Conservation (phyloP, 2,329 filamentous ascomycete genomes). For the Penicillium sp. region DNA sequence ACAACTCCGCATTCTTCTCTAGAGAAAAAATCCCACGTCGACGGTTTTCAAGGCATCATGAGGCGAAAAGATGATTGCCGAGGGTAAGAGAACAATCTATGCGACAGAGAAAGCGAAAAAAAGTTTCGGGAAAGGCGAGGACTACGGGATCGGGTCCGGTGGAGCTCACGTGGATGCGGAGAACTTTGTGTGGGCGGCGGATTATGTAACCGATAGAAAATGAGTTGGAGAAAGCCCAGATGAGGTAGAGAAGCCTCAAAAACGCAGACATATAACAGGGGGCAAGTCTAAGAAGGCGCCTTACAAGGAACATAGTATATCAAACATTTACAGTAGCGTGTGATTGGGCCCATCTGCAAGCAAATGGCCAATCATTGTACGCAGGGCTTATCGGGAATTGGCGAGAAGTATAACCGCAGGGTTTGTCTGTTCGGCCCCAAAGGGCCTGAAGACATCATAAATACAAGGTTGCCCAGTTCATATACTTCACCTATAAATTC, state of each 20-base stretch:
- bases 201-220: slow-evolving; percentile 20
- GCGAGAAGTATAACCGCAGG: slow-evolving; percentile 1
- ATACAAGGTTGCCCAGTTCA: slow-evolving; percentile 13
- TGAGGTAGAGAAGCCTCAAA: neutral
- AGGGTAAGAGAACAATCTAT: slow-evolving; percentile 16
- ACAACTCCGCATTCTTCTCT: slow-evolving; percentile 23
- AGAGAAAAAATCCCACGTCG: slow-evolving; percentile 4
- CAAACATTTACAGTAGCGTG: neutral
- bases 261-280: neutral
- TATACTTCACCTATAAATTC: slow-evolving; percentile 9
- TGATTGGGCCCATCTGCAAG: slow-evolving; percentile 1
- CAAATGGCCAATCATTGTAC: neutral
- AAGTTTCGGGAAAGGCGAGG: slow-evolving; percentile 26
- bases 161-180: slow-evolving; percentile 29
- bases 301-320: neutral
- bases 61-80: slow-evolving; percentile 14
- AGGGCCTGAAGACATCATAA: slow-evolving; percentile 4
- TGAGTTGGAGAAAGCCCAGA: slow-evolving; percentile 3
- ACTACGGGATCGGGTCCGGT: slow-evolving; percentile 26
- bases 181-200: slow-evolving; percentile 10
- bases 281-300: neutral
- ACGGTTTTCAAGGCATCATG: slow-evolving; percentile 21
- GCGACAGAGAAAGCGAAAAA: slow-evolving; percentile 22
- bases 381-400: slow-evolving; percentile 1
- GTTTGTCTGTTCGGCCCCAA: slow-evolving; percentile 4